Evolutionary conservation across 2,329 filamentous ascomycete species (phyloP), one percentile per base, ranked within the genome.

Genomic region (Tolypocladium capitatum): DNA sequence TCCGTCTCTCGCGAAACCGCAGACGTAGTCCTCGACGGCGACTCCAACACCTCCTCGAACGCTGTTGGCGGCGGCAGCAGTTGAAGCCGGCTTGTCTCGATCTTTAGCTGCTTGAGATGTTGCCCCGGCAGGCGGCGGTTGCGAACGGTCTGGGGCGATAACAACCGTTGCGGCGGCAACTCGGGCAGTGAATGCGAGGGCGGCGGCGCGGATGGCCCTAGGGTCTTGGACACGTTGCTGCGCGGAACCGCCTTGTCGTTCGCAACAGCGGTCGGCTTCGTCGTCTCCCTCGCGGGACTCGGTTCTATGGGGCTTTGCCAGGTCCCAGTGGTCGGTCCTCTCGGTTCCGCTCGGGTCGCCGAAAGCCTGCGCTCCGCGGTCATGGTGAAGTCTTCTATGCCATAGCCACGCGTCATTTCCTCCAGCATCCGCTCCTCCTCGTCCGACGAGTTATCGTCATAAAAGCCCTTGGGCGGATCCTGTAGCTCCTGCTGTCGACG

Each of bases 381-480:
- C 59, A 90, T 85, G 49, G 86, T 76, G 59, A 94, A 94, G 48
- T 90, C 84, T 48, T 91, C 86, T 58, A 92, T 81, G 47, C 82
- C 78, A 63, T 89, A 91, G 46, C 85, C 87, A 53, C 78, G 80
- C 0, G 86, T 89, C 76, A 97, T 88, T 62, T 95, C 88, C 52
- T 96, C 91, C 44, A 96, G 65, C 46, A 89, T 75, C 32, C 82
- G 75, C 60, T 90, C 85, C 60, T 90, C 86, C 48, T 89, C 83
- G 3, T 80, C 80, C 0, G 78, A 80, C 30, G 80, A 80, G 50
- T 76, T 72, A 10, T 77, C 81, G 20, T 81, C 73, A 54, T 84
- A 82, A 49, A 79, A 78, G 46, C 80, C 79, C 30, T 78, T 76
- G 16, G 70, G 60, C 13, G 49, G 48, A 49, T 55, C 50, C 21